These are phyloP conservation scores for Celoporthe dispersa DNA, from an alignment of 2,329 filamentous ascomycete species.

Conservation along the genomic window DNA sequence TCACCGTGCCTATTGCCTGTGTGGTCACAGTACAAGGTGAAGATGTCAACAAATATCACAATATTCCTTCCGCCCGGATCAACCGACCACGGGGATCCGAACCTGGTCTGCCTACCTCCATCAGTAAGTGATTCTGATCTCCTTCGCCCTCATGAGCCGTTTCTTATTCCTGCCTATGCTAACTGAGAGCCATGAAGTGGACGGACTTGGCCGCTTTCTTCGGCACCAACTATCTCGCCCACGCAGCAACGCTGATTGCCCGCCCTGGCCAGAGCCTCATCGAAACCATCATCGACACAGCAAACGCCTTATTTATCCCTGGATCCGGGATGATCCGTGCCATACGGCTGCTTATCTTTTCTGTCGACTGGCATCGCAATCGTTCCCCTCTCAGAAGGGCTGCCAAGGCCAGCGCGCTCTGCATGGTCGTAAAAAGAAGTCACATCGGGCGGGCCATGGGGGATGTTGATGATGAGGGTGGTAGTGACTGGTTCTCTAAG, in stretches of 20 bases:
- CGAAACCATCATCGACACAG: not conserved
- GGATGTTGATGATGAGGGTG: not conserved
- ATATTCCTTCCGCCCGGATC: not conserved
- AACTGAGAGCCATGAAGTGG: not conserved
- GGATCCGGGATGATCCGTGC: not conserved
- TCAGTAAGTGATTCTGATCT: not conserved
- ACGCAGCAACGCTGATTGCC: constrained; percentile 2
- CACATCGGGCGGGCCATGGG: not conserved
- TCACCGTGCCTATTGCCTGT: not conserved
- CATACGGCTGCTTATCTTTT: not conserved
- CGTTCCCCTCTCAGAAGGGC: not conserved
- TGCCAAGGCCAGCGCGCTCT: not conserved
- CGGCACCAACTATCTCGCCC: constrained; percentile 5
- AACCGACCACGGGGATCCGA: not conserved
- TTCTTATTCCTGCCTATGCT: not conserved
- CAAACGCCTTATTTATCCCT: not conserved
- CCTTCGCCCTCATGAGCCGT: not conserved
- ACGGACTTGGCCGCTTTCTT: constrained; percentile 1
- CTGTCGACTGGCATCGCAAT: not conserved
- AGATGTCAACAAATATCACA: not conserved
- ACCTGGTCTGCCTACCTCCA: not conserved
- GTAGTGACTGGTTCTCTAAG: not conserved
- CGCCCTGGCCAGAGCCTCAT: not conserved
- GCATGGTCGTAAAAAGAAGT: not conserved
- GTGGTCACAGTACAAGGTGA: not conserved